Evolutionary conservation across 2,329 filamentous ascomycete genomes (phyloP).

Genomic region (Colletotrichum aenigma): DNA sequence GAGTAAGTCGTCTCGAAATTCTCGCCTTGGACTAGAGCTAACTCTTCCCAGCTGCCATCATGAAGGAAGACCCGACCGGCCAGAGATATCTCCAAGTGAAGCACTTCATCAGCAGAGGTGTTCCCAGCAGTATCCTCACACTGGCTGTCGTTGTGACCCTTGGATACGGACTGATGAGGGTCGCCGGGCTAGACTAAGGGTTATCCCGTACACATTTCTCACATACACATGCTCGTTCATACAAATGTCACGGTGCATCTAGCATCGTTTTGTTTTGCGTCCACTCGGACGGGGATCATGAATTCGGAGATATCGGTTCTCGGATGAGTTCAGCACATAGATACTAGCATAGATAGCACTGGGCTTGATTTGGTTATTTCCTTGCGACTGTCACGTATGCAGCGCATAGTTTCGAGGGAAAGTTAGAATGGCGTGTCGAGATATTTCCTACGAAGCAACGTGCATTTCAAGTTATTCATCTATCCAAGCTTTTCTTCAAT

Average conservation of each 20-base stretch:
- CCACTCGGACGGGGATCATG: not conserved
- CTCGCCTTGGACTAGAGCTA: not conserved
- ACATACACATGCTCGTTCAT: not conserved
- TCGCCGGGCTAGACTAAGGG: conserved; percentile 63
- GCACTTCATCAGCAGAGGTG: conserved; percentile 93
- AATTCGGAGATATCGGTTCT: not conserved
- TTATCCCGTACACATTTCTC: not conserved
- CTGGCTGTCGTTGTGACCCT: conserved; percentile 84
- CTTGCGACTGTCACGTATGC: not conserved
- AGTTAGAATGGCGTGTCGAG: not conserved
- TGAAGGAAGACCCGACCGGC: conserved; percentile 97
- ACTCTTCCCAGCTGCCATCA: conserved; percentile 78
- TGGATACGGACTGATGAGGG: conserved; percentile 88
- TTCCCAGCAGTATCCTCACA: conserved; percentile 84
- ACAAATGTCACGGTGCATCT: not conserved
- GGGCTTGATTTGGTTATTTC: not conserved
- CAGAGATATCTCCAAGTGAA: conserved; percentile 90
- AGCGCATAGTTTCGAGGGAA: not conserved
- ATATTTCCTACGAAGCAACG: not conserved
- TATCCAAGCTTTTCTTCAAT: not conserved
- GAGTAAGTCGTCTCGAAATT: conserved; percentile 67
- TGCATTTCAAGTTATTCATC: not conserved
- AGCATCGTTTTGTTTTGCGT: not conserved
- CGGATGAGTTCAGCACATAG: not conserved
- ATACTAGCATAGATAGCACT: not conserved